These are phyloP conservation scores for Larix kaempferi DNA, from an alignment of 75 land plant genomes.

Conservation along the genomic window DNA sequence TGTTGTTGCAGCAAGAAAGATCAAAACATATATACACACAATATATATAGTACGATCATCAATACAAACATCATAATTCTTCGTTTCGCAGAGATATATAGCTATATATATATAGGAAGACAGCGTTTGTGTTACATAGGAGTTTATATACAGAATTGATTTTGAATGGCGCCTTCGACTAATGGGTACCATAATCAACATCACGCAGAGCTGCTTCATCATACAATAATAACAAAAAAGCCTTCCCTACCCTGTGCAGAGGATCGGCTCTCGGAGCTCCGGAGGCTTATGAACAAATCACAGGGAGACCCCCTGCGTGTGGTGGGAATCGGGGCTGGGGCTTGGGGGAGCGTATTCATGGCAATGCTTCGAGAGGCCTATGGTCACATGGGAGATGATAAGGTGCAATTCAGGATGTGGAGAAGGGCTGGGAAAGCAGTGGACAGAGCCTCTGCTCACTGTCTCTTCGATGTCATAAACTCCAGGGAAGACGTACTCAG, in stretches of 20 bases:
- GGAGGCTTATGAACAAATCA: slow-evolving; percentile 61
- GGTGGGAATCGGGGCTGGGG: slow-evolving; percentile 89
- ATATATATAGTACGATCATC: too few species aligned
- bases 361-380: slow-evolving; percentile 85
- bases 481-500: slow-evolving; percentile 87
- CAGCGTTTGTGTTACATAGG: too few species aligned
- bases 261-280: slow-evolving; percentile 60
- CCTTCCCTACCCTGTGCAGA: slow-evolving; percentile 10
- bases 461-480: slow-evolving; percentile 90
- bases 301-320: slow-evolving; percentile 69
- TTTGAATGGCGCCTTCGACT: too few species aligned
- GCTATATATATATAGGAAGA: too few species aligned
- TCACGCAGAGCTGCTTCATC: too few species aligned
- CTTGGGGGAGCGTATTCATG: slow-evolving; percentile 96
- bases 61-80: too few species aligned
- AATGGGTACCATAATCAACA: too few species aligned
- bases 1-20: too few species aligned
- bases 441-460: slow-evolving; percentile 69
- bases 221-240: too few species aligned
- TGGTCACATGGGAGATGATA: slow-evolving; percentile 57
- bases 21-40: too few species aligned
- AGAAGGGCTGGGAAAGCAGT: slow-evolving; percentile 71
- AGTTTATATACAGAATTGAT: too few species aligned
- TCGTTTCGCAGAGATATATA: too few species aligned
- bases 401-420: slow-evolving; percentile 76